Conservation (phyloP, 2,329 filamentous ascomycete genomes). For the Colletotrichum phormii region DNA sequence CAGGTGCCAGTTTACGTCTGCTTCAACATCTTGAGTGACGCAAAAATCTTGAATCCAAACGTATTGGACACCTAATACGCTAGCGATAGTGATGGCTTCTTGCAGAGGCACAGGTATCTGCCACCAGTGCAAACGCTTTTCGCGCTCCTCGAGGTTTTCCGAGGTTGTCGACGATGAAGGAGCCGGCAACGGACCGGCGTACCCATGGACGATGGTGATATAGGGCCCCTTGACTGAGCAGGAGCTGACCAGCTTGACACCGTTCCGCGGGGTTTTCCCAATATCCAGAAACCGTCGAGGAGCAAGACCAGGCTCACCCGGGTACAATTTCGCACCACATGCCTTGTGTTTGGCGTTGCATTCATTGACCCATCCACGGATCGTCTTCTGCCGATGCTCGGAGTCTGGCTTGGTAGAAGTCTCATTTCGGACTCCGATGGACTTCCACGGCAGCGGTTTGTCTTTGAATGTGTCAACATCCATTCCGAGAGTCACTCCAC, state of each 20-base stretch:
- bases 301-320: neutral
- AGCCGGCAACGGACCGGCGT: neutral
- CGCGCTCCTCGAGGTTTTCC: slow-evolving; percentile 5
- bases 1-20: slow-evolving; percentile 13
- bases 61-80: slow-evolving; percentile 1
- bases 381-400: slow-evolving; percentile 2
- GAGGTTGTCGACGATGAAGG: neutral
- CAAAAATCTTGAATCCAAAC: slow-evolving; percentile 12
- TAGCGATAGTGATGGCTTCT: slow-evolving; percentile 9
- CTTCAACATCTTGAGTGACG: slow-evolving; percentile 1
- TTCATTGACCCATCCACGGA: neutral
- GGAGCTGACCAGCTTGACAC: slow-evolving; percentile 7
- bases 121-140: slow-evolving; percentile 10
- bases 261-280: slow-evolving; percentile 9
- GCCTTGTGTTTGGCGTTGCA: neutral
- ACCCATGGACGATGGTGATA: neutral
- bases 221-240: neutral
- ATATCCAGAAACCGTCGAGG: slow-evolving; percentile 5
- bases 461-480: neutral
- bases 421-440: neutral
- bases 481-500: neutral
- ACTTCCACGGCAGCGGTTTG: slow-evolving; percentile 9
- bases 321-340: neutral
- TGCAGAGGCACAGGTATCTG: slow-evolving; percentile 12
- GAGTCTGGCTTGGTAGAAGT: neutral